Percentiles rank a stretch among this genome's conserved stretches.
phyloP scores from a whole-genome alignment of 352 stramenopile species.

The Phytophthora pluvialis region DNA sequence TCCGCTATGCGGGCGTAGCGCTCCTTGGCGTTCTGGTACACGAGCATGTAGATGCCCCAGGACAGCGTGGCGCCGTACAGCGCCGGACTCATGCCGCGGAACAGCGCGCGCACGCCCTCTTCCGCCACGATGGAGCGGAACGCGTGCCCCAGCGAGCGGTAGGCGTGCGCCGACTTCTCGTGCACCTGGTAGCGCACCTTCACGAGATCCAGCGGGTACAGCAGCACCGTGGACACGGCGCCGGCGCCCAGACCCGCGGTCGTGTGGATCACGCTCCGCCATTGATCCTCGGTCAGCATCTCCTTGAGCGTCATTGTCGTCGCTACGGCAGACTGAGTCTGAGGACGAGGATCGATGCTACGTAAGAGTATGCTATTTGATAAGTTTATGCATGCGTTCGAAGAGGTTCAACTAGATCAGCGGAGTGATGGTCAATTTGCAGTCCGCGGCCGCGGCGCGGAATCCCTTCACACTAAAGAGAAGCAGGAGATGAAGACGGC shows the following conservation, averaged over 20 bases:
- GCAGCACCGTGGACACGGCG: constrained; percentile 77
- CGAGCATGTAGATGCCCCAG: constrained; percentile 99
- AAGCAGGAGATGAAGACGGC: constrained; percentile 12
- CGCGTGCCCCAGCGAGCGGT: constrained; percentile 72
- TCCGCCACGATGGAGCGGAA: constrained; percentile 83
- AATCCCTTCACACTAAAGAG: neutral
- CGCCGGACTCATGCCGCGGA: constrained; percentile 95
- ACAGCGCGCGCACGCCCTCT: constrained; percentile 91
- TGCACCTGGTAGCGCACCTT: constrained; percentile 98
- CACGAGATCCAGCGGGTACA: constrained; percentile 98
- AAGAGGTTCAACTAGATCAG: constrained; percentile 32
- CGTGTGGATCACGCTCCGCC: constrained; percentile 71
- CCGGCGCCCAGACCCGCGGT: constrained; percentile 76
- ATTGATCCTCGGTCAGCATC: constrained; percentile 67
- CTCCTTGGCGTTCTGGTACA: constrained; percentile 97
- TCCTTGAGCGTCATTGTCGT: constrained; percentile 46
- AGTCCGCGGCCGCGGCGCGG: constrained; percentile 3
- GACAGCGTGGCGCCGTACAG: constrained; percentile 95
- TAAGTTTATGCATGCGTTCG: constrained; percentile 16
- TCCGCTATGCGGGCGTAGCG: constrained; percentile 77
- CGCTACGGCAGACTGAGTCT: constrained; percentile 10
- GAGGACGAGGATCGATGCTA: constrained; percentile 13
- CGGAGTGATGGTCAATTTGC: constrained; percentile 31
- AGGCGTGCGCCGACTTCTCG: constrained; percentile 77
- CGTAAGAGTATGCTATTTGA: constrained; percentile 12